A percentile compares a stretch with the other conserved stretches of the same genome.
Evolutionary conservation across 179 eudicot genomes (phyloP).

Genomic region (Carnegiea gigantea): DNA sequence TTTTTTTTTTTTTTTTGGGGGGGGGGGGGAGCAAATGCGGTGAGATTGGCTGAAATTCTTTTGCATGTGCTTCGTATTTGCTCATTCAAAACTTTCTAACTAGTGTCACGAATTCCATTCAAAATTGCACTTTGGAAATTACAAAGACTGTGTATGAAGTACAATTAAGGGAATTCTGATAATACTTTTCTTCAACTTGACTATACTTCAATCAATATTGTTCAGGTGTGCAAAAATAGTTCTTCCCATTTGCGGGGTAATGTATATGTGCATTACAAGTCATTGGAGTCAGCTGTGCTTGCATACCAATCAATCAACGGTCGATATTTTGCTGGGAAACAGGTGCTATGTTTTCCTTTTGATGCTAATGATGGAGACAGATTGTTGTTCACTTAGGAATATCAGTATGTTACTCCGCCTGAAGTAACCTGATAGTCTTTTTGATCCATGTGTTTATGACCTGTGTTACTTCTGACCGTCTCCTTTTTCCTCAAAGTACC

Average conservation of each 20-base stretch:
- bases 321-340: conserved; percentile 93
- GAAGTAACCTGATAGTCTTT: not conserved
- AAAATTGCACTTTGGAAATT: not conserved
- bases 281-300: conserved; percentile 71
- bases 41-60: not conserved
- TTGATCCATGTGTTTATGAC: not conserved
- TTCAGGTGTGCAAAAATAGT: conserved; percentile 88
- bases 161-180: not conserved
- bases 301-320: conserved; percentile 79
- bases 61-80: conserved; percentile 1
- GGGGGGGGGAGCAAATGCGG: not conserved
- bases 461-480: not conserved
- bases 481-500: no score
- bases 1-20: no score
- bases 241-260: conserved; percentile 92
- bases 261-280: conserved; percentile 83
- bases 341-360: conserved; percentile 41
- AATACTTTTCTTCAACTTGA: conserved; percentile 4
- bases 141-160: not conserved
- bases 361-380: not conserved
- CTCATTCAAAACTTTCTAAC: not conserved
- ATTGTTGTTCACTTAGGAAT: not conserved
- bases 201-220: not conserved
- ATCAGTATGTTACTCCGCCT: not conserved
- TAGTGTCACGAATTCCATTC: not conserved